Evolutionary conservation across 331 rosid species (phyloP).

Genomic region (Malus hybrid): DNA sequence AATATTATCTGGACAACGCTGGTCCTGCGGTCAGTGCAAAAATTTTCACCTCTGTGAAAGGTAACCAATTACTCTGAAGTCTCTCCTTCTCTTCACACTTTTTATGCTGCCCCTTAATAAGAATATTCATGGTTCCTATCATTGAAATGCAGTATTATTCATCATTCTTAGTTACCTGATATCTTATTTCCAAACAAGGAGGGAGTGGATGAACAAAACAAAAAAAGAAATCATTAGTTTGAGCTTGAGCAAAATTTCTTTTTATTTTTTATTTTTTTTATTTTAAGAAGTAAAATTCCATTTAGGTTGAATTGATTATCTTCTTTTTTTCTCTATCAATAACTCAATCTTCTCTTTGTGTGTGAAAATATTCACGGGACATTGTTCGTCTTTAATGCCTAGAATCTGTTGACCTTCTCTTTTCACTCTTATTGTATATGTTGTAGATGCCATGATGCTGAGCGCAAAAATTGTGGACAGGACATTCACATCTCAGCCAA

Average conservation of each 20-base stretch:
- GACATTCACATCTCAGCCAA: slow-evolving; percentile 26
- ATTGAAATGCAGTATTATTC: background rate
- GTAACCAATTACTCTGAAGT: slow-evolving; percentile 11
- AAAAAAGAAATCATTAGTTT: too few species aligned
- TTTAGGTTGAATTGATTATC: too few species aligned
- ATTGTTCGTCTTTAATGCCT: too few species aligned
- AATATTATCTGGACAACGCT: slow-evolving; percentile 43
- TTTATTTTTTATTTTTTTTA: too few species aligned
- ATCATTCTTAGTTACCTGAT: background rate
- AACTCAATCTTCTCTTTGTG: too few species aligned
- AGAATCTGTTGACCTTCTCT: too few species aligned
- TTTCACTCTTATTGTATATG: background rate
- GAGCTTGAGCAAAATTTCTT: too few species aligned
- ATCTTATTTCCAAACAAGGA: background rate
- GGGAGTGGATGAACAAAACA: background rate
- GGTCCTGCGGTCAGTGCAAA: slow-evolving; percentile 56
- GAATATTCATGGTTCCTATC: background rate
- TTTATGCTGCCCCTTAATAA: background rate
- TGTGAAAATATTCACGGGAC: too few species aligned
- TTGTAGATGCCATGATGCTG: slow-evolving; percentile 42
- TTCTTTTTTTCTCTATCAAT: too few species aligned
- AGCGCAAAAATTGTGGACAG: background rate
- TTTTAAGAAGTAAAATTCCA: too few species aligned
- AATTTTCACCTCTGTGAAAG: slow-evolving; percentile 54
- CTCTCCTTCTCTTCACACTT: background rate